phyloP scores from a whole-genome alignment of 176 grass and related monocot genomes.

The Poa pratensis region DNA sequence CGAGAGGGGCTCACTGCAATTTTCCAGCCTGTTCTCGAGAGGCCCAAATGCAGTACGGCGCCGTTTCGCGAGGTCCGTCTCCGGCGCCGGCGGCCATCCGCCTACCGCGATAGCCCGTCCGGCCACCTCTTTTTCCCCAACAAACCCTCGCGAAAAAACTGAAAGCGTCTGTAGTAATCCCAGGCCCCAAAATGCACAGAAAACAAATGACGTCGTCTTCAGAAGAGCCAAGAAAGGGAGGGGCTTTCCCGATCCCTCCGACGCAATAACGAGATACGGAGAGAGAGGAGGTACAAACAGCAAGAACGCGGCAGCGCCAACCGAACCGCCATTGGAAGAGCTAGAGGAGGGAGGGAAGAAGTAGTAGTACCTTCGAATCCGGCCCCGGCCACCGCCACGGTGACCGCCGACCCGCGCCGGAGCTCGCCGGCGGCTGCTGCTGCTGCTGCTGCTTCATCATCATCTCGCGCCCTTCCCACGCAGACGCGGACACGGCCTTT shows the following conservation, averaged over 20 bases:
- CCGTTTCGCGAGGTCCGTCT: not conserved
- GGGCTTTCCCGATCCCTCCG: not conserved
- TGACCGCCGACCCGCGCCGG: not conserved
- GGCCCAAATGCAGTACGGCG: no score
- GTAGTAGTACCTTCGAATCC: constrained; percentile 43
- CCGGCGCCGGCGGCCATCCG: not conserved
- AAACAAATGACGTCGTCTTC: not conserved
- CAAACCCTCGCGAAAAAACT: no score
- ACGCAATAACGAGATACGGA: no score
- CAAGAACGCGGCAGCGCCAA: no score
- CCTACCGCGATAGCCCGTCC: no score
- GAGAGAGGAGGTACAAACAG: no score
- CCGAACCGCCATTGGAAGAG: constrained; percentile 13
- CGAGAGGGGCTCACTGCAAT: no score
- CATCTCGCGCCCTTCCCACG: not conserved
- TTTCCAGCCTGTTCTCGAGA: no score
- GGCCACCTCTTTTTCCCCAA: no score
- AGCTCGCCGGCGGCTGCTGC: constrained; percentile 1
- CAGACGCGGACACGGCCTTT: not conserved
- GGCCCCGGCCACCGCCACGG: not conserved
- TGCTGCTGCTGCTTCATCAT: constrained; percentile 45
- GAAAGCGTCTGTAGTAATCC: no score
- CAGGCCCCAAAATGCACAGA: not conserved
- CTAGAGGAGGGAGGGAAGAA: not conserved
- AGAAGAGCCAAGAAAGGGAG: not conserved